These are phyloP conservation scores for Phytophthora colocasiae DNA, from an alignment of 352 stramenopile species.

Conservation along the genomic window DNA sequence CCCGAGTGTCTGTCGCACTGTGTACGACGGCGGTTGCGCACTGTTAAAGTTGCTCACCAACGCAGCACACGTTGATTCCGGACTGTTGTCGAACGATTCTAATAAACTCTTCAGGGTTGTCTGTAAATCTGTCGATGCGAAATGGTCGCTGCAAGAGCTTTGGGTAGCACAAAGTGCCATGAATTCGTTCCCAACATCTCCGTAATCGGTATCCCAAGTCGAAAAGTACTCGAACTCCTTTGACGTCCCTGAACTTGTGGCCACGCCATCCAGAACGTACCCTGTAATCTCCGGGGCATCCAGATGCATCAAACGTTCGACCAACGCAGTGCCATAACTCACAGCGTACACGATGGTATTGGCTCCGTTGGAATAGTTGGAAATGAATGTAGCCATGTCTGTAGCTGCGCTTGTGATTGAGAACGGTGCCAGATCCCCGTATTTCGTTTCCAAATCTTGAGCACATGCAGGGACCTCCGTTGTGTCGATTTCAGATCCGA, in stretches of 20 bases:
- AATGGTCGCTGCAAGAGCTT: conserved; percentile 25
- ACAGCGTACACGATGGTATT: conserved; percentile 49
- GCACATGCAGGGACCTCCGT: conserved; percentile 44
- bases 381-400: conserved; percentile 44
- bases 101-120: conserved; percentile 31
- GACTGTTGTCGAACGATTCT: conserved; percentile 30
- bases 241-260: conserved; percentile 43
- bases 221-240: conserved; percentile 43
- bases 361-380: conserved; percentile 30
- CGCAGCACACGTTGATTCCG: conserved; percentile 32
- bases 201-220: conserved; percentile 49
- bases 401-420: conserved; percentile 51
- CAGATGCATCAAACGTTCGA: conserved; percentile 60
- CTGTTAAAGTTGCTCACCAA: conserved; percentile 13
- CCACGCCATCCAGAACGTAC: conserved; percentile 58
- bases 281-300: conserved; percentile 43
- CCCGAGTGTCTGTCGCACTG: conserved; percentile 34
- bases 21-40: conserved; percentile 28
- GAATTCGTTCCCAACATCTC: conserved; percentile 43
- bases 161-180: conserved; percentile 30
- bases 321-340: conserved; percentile 58
- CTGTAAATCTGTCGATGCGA: conserved; percentile 15
- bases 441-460: conserved; percentile 41
- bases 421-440: conserved; percentile 49
- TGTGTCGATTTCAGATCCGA: conserved; percentile 23